Percentiles rank a stretch among this genome's conserved stretches.
phyloP scores from a whole-genome alignment of 345 rosid species.

The Clarkia xantiana region DNA sequence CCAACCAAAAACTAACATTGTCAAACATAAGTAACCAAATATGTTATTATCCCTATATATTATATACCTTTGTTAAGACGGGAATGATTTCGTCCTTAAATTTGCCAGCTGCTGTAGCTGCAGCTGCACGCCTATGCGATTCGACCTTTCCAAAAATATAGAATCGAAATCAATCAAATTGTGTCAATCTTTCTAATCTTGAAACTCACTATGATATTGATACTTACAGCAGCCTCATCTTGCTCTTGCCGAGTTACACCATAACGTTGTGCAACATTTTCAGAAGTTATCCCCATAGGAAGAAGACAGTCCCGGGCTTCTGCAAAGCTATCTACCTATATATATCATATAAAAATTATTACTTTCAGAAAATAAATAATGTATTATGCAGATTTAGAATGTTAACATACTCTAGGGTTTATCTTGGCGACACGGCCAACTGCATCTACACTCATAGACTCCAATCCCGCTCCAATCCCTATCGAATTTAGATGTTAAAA shows the following conservation, averaged over 20 bases:
- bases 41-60: background rate
- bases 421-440: conserved; percentile 10
- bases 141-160: conserved; percentile 39
- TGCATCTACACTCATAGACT: conserved; percentile 55
- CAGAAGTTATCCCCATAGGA: conserved; percentile 95
- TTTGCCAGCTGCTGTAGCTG: conserved; percentile 78
- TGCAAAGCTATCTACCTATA: conserved; percentile 42
- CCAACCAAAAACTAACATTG: too few relatives aligned
- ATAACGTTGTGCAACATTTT: conserved; percentile 74
- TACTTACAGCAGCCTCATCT: conserved; percentile 77
- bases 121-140: conserved; percentile 90
- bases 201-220: background rate
- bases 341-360: background rate
- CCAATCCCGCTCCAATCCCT: conserved; percentile 93
- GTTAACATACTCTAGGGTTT: conserved; percentile 53
- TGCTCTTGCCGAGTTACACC: conserved; percentile 82
- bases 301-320: conserved; percentile 88
- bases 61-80: conserved; percentile 59
- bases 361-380: background rate
- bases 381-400: background rate
- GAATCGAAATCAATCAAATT: conserved; percentile 8
- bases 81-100: conserved; percentile 82
- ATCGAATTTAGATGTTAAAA: background rate
- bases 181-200: background rate
- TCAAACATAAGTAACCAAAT: background rate